These are phyloP conservation scores for Xylaria bambusicola DNA, from an alignment of 495 filamentous ascomycete species.

Conservation along the genomic window DNA sequence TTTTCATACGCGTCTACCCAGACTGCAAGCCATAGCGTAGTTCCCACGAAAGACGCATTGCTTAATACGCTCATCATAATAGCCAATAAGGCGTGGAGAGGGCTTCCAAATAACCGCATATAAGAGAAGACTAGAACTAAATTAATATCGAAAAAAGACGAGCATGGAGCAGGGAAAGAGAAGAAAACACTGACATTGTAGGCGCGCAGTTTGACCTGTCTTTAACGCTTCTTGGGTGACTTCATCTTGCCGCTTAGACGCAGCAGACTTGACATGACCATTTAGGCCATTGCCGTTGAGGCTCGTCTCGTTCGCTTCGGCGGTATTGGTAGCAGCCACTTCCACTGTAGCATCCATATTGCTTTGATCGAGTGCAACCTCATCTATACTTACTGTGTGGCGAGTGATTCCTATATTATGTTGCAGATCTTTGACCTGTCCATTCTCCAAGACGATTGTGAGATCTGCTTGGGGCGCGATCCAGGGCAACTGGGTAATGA, in stretches of 20 bases:
- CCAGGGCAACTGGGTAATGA: constrained; percentile 47
- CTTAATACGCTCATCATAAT: constrained; percentile 32
- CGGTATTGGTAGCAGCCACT: constrained; percentile 18
- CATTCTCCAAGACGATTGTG: constrained; percentile 45
- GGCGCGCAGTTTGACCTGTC: constrained; percentile 35
- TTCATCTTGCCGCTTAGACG: constrained; percentile 32
- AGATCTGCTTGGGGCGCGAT: constrained; percentile 49
- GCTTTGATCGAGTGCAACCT: constrained; percentile 20
- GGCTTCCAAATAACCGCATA: constrained; percentile 40
- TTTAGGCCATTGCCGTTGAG: constrained; percentile 13
- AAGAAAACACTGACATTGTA: constrained; percentile 32
- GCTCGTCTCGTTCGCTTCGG: constrained; percentile 15
- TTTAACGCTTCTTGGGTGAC: constrained; percentile 35
- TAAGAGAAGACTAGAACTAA: constrained; percentile 36
- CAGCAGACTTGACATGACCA: constrained; percentile 21
- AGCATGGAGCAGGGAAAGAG: not conserved
- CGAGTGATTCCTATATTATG: constrained; percentile 40
- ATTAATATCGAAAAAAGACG: not conserved
- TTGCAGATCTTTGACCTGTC: constrained; percentile 35
- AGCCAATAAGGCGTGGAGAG: constrained; percentile 33
- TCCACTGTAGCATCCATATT: constrained; percentile 28
- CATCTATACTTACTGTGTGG: constrained; percentile 30
- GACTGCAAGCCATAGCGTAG: constrained; percentile 46
- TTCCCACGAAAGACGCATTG: constrained; percentile 32
- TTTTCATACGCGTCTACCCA: constrained; percentile 54